Evolutionary conservation across 73 alveolate genomes (phyloP).

Genomic region (Tetrahymena borealis): DNA sequence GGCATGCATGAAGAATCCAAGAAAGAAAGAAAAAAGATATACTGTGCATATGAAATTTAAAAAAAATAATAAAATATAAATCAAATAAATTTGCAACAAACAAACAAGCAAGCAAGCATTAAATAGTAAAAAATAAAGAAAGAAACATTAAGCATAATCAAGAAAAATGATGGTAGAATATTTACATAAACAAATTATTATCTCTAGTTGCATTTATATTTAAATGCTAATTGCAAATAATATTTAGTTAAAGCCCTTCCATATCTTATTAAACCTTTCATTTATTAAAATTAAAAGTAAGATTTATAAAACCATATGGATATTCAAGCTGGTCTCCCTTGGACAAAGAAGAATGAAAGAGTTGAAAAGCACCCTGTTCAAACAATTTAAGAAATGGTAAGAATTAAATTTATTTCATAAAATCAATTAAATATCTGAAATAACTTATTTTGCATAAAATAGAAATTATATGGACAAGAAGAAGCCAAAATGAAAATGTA

Average conservation of each 20-base stretch:
- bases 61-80: background rate
- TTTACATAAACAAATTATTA: background rate
- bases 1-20: background rate
- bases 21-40: background rate
- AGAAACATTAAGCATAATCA: background rate
- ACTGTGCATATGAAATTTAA: background rate
- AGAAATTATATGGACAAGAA: background rate
- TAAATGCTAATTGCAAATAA: background rate
- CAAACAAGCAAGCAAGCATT: background rate
- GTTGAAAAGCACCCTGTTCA: background rate
- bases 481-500: background rate
- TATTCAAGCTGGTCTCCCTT: background rate
- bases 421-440: too few species aligned
- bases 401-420: too few species aligned
- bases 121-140: background rate
- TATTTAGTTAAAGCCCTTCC: background rate
- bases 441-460: background rate
- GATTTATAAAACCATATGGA: background rate
- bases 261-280: background rate
- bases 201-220: background rate
- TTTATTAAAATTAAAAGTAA: background rate
- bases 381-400: background rate
- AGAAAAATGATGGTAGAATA: background rate
- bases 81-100: background rate
- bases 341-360: background rate